Base-by-base conservation (phyloP, 345 rosid genomes). In the Fremontodendron californicum region DNA sequence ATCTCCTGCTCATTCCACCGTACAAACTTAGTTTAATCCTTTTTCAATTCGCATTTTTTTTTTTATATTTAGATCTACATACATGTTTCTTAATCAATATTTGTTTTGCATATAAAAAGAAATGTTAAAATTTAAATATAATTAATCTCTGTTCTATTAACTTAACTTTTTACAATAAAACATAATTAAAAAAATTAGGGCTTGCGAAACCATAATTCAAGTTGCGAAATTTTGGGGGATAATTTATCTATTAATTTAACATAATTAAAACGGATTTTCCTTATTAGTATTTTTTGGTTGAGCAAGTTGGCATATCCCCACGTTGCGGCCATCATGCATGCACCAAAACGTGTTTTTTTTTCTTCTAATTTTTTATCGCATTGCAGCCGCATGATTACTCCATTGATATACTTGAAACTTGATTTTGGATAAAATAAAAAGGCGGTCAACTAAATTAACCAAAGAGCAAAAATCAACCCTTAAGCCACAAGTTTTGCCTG, bases 401-500 rank as follows among this genome's bases (percentile, higher is more conserved):
- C 12, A 3, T 43, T n/a, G 16, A 66, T 68, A 11, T 15, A 45
- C 49, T 45, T 45, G 49, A 15, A 15, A 55, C 10, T 66, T 9
- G 10, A 16, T 10, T 27, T 74, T 57, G 76, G 54, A 27, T 55
- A 55, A 55, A 57, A 73, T 23, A 0, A 19, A 33, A 3, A 4
- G 16, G 0, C 3, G 37, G 23, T 42, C 77, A 60, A 74, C 66
- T 9, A 21, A 6, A 35, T 27, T 2, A 48, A 19, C 31, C 18
- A 11, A 74, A 29, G 19, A 25, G 27, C 18, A 35, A 7, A 29
- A 51, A 18, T 9, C 42, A 8, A 16, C 11, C 35, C 68, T 68
- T 48, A 9, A 57, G 65, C 57, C 43, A 75, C 42, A 75, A 61
- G 77, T 63, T 75, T 46, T 19, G 71, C 58, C 73, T 13, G 73